A percentile compares a stretch with the other conserved stretches of the same genome.
phyloP scores from a whole-genome alignment of 352 stramenopile genomes.

The Phytophthora constricta region DNA sequence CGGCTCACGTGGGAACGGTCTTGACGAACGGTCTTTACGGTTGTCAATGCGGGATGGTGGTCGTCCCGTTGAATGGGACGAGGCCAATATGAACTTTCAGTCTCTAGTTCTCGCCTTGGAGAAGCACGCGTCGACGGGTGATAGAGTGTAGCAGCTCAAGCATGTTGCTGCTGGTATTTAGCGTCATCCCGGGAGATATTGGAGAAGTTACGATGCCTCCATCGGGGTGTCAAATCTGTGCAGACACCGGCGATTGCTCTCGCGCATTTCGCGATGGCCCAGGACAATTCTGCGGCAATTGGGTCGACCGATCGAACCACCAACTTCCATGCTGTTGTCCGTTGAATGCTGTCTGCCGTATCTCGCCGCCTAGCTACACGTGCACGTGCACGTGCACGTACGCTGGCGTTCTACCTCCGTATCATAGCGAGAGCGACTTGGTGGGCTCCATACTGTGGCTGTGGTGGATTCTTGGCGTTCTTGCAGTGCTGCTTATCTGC shows the following conservation, averaged over 20 bases:
- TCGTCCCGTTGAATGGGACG: background rate
- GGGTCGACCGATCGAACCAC: slow-evolving; percentile 25
- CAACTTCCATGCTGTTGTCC: slow-evolving; percentile 34
- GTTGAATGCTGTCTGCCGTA: slow-evolving; percentile 28
- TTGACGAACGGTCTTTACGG: too few species aligned
- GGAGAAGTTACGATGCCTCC: slow-evolving; percentile 12
- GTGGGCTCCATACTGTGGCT: slow-evolving; percentile 25
- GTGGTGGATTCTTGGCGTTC: slow-evolving; percentile 18
- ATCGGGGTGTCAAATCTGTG: slow-evolving; percentile 32
- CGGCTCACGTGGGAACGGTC: too few species aligned
- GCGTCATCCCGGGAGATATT: slow-evolving; percentile 4
- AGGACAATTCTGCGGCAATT: slow-evolving; percentile 30
- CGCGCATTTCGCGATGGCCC: slow-evolving; percentile 26
- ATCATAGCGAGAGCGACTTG: slow-evolving; percentile 22
- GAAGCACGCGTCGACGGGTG: too few species aligned
- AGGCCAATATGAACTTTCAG: background rate
- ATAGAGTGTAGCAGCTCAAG: too few species aligned
- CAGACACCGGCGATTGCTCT: slow-evolving; percentile 25
- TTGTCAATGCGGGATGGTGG: background rate
- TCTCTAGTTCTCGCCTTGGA: background rate
- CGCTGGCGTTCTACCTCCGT: slow-evolving; percentile 18
- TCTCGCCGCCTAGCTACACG: slow-evolving; percentile 27
- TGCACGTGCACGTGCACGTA: slow-evolving; percentile 35
- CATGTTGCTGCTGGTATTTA: background rate
- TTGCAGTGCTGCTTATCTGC: slow-evolving; percentile 1